Base-by-base conservation (phyloP, 225 moss, liverwort and hornwort species). In the Takakia lepidozioides region DNA sequence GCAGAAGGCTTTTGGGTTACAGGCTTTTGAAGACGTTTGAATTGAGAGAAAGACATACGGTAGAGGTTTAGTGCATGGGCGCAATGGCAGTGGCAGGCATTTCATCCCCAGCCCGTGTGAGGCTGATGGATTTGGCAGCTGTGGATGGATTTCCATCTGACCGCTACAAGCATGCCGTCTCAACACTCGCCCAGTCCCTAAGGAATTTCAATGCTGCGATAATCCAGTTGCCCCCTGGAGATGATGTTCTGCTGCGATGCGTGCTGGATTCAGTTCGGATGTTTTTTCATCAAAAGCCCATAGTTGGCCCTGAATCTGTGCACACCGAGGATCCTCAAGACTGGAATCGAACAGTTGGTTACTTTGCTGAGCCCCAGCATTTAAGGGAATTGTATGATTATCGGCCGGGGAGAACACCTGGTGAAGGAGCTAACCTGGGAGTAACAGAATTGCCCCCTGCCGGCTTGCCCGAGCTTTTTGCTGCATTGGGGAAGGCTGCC, bases 61-160 rank as follows among this genome's bases (percentile, higher is more conserved):
- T n/a, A n/a, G n/a, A n/a, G n/a, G n/a, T n/a, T n/a, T 64, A 40
- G 78, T 84, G 92, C 68, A 87, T 85, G 84, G 87, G 87, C 88
- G 92, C 87, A 61, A 92, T 95, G 93, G 75, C 89, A 74, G n/a
- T n/a, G n/a, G 86, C 86, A 54, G 64, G 79, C 70, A 86, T 90
- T 46, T 68, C 87, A 69, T 70, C 82, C 60, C 79, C 84, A 66
- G 95, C 87, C 66, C 95, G 87, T 56, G 84, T 95, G 38, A 78
- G 87, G 68, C 68, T 95, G 54, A 80, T 66, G 63, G 85, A 95
- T 76, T 72, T 95, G 58, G 68, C 87, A 39, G 90, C 95, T 39
- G 63, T 73, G 34, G 95, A 95, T 51, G 95, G 95, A 38, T 63
- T 90, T 40, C 90, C 90, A 18, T 79, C 90, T 23, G 95, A 90